A percentile compares a stretch with the other conserved stretches of the same genome.
Evolutionary conservation across 306 rosid species (phyloP).

Genomic region (Acacia crassicarpa): DNA sequence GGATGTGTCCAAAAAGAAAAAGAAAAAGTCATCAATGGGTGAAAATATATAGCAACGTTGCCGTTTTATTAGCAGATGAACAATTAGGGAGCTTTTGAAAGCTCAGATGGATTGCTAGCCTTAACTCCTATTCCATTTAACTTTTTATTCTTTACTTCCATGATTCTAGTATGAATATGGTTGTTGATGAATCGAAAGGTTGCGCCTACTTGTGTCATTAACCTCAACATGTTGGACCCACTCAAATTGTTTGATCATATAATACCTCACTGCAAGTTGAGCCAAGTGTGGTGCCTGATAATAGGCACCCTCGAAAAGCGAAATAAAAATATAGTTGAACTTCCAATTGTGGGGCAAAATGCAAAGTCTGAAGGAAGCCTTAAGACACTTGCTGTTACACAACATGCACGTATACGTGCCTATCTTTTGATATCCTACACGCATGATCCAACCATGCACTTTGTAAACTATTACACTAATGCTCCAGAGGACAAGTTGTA

Average conservation of each 20-base stretch:
- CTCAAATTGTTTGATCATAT: not conserved
- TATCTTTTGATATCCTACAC: not conserved
- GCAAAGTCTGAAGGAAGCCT: not conserved
- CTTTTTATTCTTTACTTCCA: not conserved
- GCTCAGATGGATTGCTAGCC: not conserved
- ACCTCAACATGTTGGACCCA: not conserved
- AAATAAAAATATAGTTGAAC: not conserved
- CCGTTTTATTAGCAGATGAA: conserved; percentile 7
- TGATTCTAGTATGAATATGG: not conserved
- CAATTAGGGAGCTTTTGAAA: not conserved
- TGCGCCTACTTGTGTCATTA: conserved; percentile 12
- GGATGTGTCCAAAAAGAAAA: too few species aligned
- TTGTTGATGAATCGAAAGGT: not conserved
- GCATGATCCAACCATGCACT: not conserved
- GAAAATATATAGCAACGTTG: not conserved
- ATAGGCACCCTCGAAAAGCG: not conserved
- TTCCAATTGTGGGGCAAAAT: not conserved
- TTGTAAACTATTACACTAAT: not conserved
- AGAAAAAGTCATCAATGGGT: not conserved
- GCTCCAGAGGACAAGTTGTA: not conserved
- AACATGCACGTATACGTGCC: too few species aligned
- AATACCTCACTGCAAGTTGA: too few species aligned
- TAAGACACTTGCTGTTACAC: too few species aligned
- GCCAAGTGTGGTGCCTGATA: not conserved
- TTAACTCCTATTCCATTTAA: not conserved